A percentile compares a stretch with the other conserved stretches of the same genome.
Conservation (phyloP, 345 rosid species). For the Ceriops decandra region DNA sequence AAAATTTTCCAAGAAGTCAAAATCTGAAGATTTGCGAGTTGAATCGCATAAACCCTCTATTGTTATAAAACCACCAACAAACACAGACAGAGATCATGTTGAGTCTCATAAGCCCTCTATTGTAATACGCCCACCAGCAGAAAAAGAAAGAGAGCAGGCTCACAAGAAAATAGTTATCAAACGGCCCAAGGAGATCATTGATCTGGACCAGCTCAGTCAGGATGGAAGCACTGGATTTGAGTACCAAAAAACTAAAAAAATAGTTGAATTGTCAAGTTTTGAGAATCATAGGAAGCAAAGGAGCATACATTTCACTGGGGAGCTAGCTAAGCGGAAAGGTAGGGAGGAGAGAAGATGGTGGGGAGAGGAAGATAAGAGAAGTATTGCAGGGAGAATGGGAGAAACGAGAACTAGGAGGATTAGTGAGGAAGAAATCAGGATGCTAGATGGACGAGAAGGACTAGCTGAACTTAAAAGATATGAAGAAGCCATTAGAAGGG, state of each 20-base stretch:
- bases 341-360: constrained; percentile 65
- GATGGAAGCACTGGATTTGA: constrained; percentile 64
- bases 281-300: constrained; percentile 48
- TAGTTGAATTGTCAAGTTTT: constrained; percentile 67
- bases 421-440: constrained; percentile 38
- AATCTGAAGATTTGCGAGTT: constrained; percentile 50
- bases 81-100: constrained; percentile 48
- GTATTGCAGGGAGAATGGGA: constrained; percentile 45
- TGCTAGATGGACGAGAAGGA: constrained; percentile 50
- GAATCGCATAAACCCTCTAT: constrained; percentile 27
- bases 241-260: constrained; percentile 72
- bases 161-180: constrained; percentile 76
- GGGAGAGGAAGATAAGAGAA: constrained; percentile 77
- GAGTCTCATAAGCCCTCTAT: constrained; percentile 69
- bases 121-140: constrained; percentile 78
- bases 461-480: constrained; percentile 65
- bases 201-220: constrained; percentile 64
- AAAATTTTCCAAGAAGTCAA: constrained; percentile 63
- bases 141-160: constrained; percentile 55
- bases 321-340: constrained; percentile 49
- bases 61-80: constrained; percentile 57
- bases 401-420: constrained; percentile 47
- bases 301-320: constrained; percentile 35
- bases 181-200: constrained; percentile 67
- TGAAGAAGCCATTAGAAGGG: constrained; percentile 66